A percentile compares a stretch with the other conserved stretches of the same genome.
Conservation (phyloP, 2,329 filamentous ascomycete species). For the Cladophialophora chaetospira region DNA sequence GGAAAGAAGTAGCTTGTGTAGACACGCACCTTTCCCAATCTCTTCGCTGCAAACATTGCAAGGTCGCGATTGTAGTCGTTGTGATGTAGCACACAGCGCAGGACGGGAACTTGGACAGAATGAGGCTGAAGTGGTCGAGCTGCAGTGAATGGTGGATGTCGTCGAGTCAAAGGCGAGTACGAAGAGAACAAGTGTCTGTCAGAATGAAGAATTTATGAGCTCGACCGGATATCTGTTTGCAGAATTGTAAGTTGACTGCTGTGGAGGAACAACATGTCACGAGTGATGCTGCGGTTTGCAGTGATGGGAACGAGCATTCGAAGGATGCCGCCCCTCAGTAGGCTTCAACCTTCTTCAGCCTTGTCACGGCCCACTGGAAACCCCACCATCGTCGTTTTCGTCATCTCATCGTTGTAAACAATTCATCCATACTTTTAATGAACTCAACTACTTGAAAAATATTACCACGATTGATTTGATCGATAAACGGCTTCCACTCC, state of each 20-base stretch:
- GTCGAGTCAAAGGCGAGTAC: background rate
- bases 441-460: too few species aligned
- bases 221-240: background rate
- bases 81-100: background rate
- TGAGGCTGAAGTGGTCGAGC: constrained; percentile 6
- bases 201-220: background rate
- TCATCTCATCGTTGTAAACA: too few species aligned
- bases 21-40: constrained; percentile 47
- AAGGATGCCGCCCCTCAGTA: background rate
- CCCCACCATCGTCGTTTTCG: too few species aligned
- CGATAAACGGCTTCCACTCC: too few species aligned
- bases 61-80: too few species aligned
- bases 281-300: background rate
- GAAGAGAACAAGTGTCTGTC: background rate
- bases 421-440: too few species aligned
- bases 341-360: background rate
- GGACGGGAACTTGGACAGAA: background rate
- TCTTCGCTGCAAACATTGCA: constrained; percentile 56
- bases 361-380: too few species aligned
- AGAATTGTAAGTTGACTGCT: background rate
- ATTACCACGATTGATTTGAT: too few species aligned
- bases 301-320: background rate
- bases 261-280: background rate
- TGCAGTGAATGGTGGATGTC: background rate
- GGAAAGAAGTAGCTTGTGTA: background rate